Evolutionary conservation across 2,329 filamentous ascomycete genomes (phyloP), one percentile per base, ranked within the genome.

Genomic region (Xenoacremonium recifei): DNA sequence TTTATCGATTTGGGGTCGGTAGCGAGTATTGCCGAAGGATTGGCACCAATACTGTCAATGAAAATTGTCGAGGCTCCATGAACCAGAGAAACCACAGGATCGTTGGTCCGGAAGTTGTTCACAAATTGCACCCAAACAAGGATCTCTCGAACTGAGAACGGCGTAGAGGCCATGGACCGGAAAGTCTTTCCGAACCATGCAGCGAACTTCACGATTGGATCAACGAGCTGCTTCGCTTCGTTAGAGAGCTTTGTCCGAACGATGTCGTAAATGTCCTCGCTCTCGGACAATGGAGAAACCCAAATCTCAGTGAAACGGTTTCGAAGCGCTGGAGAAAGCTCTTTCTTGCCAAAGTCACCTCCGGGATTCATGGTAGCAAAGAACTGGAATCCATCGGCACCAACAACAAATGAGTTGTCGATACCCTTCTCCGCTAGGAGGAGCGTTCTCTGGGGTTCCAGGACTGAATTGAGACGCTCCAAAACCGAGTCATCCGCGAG

Each of bases 251-350:
- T 96, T 11, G 84, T 81, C 38, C 76, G 72, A 13, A 97, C 82
- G 51, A 99, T 99, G 32, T 95, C 86, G 16, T 90, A 69, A 23
- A 97, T 84, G 60, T 99, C 95, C 21, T 90, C 84, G 38, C 82
- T 79, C 45, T 92, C 87, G 1, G 89, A 90, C 44, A 97, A 71
- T 1, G 91, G 80, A 2, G 93, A 90, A 1, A 97, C 93, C 93
- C 93, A 99, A 7, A 99, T 96, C 66, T 99, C 93, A 0, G 93
- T 99, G 63, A 99, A 96, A 46, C 93, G 87, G 62, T 99, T 99
- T 34, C 93, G 80, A 45, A 99, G 71, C 12, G 93, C 95, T 3
- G 93, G 93, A 1, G 93, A 99, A 11, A 99, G 77, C 64, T 99
- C 93, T 54, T 92, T 89, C 70, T 99, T 99, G 51, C 93, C 93